A percentile compares a stretch with the other conserved stretches of the same genome.
phyloP scores from a whole-genome alignment of 108 stramenopile genomes.

The Skeletonema menzelii region DNA sequence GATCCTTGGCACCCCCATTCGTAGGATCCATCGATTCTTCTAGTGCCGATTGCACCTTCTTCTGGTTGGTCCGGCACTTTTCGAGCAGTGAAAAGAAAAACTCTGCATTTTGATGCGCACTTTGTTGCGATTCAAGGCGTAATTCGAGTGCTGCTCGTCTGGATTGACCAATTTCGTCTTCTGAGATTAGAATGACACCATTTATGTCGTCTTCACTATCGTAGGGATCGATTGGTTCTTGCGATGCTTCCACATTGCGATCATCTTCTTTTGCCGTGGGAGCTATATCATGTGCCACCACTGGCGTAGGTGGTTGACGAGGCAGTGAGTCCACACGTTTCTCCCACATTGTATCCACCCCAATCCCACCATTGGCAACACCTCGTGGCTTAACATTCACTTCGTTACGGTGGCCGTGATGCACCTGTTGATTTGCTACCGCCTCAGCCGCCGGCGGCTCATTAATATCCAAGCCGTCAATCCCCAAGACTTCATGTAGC shows the following conservation, averaged over 20 bases:
- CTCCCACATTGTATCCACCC: not conserved
- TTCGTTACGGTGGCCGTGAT: not conserved
- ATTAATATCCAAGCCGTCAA: constrained; percentile 5
- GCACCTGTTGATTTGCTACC: not conserved
- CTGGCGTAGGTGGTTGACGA: not conserved
- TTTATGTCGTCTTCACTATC: not conserved
- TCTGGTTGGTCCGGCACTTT: constrained; percentile 9
- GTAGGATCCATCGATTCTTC: constrained; percentile 10
- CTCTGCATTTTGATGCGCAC: not conserved
- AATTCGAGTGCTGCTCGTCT: constrained; percentile 19
- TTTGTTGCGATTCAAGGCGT: constrained; percentile 11
- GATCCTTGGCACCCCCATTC: not conserved
- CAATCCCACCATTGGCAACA: not conserved
- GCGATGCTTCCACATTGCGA: not conserved
- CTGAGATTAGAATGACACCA: not conserved
- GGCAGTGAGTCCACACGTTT: not conserved
- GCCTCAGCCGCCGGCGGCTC: not conserved
- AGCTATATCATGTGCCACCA: not conserved
- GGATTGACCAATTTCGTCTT: constrained; percentile 6
- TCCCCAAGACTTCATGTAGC: constrained; percentile 3
- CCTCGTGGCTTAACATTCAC: not conserved
- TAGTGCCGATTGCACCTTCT: constrained; percentile 5
- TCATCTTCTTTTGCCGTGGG: not conserved
- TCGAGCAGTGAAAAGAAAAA: not conserved
- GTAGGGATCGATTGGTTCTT: constrained; percentile 1